Evolutionary conservation across 1,284 basidiomycete species (phyloP).

Genomic region (Erythrobasidium hasegawianum): DNA sequence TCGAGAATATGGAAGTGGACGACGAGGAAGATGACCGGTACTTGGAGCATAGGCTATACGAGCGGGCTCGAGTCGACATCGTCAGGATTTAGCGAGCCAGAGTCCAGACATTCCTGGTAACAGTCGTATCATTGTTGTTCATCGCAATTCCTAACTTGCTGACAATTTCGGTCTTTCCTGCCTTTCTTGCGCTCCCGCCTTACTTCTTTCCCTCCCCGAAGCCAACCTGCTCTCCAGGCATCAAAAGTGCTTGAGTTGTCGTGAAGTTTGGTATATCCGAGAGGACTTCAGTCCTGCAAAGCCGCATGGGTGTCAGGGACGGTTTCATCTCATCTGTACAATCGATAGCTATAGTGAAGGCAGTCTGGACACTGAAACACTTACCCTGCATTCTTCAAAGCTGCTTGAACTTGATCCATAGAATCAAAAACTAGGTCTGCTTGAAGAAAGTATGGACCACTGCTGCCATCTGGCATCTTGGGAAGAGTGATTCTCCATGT

Average conservation of each 20-base stretch:
- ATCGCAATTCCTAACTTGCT: no score
- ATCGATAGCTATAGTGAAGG: no score
- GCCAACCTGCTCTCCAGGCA: background rate
- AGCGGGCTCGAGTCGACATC: conserved; percentile 32
- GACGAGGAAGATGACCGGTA: conserved; percentile 34
- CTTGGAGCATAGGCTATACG: conserved; percentile 34
- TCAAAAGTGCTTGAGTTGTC: background rate
- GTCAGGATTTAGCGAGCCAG: conserved; percentile 21
- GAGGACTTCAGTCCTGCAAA: background rate
- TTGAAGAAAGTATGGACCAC: background rate
- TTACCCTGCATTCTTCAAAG: background rate
- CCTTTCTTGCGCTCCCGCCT: background rate
- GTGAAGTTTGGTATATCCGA: background rate
- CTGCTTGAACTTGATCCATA: background rate
- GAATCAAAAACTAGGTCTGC: background rate
- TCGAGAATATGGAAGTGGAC: conserved; percentile 21
- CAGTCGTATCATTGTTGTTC: no score
- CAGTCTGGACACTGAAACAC: no score
- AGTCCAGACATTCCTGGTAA: no score
- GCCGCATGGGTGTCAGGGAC: no score
- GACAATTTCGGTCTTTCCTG: no score
- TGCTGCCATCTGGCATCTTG: background rate
- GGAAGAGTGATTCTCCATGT: background rate
- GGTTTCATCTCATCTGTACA: no score
- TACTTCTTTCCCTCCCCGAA: background rate